Percentiles rank a stretch among this genome's conserved stretches.
Evolutionary conservation across 1,139 yeast species (phyloP).

Genomic region (Diutina sp.): DNA sequence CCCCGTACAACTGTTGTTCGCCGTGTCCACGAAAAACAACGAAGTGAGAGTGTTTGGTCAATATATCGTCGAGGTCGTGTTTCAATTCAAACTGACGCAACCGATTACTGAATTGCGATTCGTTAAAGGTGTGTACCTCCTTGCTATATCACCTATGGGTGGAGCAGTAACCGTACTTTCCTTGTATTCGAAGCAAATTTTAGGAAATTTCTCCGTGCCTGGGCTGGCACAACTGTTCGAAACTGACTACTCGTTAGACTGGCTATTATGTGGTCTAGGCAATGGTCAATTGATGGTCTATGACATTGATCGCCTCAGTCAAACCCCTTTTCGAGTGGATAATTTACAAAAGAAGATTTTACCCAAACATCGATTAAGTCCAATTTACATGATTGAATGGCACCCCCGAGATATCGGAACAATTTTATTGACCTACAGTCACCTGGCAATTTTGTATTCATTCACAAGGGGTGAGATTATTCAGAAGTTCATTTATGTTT

Average conservation of each 20-base stretch:
- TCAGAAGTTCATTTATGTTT: conserved; percentile 42
- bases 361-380: conserved; percentile 37
- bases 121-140: conserved; percentile 70
- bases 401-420: conserved; percentile 88
- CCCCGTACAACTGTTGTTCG: conserved; percentile 78
- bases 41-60: conserved; percentile 76
- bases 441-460: conserved; percentile 59
- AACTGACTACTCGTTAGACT: conserved; percentile 80
- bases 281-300: conserved; percentile 68
- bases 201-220: conserved; percentile 44
- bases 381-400: conserved; percentile 57
- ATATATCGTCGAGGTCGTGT: conserved; percentile 63
- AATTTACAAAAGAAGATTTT: conserved; percentile 55
- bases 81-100: conserved; percentile 36
- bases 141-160: conserved; percentile 38
- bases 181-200: conserved; percentile 44
- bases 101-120: conserved; percentile 49
- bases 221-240: conserved; percentile 57
- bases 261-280: conserved; percentile 68
- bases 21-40: conserved; percentile 61
- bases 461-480: conserved; percentile 46
- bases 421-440: conserved; percentile 59
- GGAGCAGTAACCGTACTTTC: conserved; percentile 55
- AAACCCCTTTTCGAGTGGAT: conserved; percentile 56
- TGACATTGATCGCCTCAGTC: conserved; percentile 67